A percentile compares a stretch with the other conserved stretches of the same genome.
phyloP scores from a whole-genome alignment of 2,329 filamentous ascomycete species.

The Chaetomium strumarium region DNA sequence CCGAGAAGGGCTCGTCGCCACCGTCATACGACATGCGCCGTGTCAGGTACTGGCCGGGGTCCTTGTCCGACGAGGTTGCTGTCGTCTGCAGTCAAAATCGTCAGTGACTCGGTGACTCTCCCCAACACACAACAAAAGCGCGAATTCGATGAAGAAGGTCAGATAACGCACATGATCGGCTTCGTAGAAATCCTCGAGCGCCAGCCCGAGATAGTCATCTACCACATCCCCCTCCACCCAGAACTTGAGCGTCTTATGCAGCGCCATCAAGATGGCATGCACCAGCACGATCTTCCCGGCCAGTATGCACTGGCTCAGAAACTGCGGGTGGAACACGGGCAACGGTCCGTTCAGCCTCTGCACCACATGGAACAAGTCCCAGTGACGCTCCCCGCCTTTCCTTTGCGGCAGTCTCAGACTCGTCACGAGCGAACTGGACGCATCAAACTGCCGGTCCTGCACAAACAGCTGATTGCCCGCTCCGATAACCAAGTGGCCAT shows the following conservation, averaged over 20 bases:
- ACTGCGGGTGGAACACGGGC: constrained; percentile 87
- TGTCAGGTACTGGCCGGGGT: constrained; percentile 35
- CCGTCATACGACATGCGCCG: constrained; percentile 37
- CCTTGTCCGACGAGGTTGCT: constrained; percentile 26
- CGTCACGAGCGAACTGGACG: constrained; percentile 54
- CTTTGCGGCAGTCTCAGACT: constrained; percentile 43
- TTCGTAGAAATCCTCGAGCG: constrained; percentile 53
- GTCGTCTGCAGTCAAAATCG: constrained; percentile 3
- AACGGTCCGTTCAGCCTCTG: constrained; percentile 80
- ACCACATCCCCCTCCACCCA: constrained; percentile 74
- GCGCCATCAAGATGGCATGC: constrained; percentile 62
- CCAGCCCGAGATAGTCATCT: constrained; percentile 68
- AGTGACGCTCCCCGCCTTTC: constrained; percentile 39
- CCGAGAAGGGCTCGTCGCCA: constrained; percentile 61
- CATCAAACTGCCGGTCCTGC: constrained; percentile 68
- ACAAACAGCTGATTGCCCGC: constrained; percentile 89
- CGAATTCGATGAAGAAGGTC: neutral
- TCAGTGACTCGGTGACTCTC: neutral
- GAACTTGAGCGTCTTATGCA: constrained; percentile 75
- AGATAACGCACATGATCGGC: constrained; percentile 29
- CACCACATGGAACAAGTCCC: constrained; percentile 75
- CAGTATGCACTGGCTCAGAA: constrained; percentile 79
- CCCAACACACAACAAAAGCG: neutral
- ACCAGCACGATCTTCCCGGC: constrained; percentile 69
- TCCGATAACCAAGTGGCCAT: constrained; percentile 79